A percentile compares a stretch with the other conserved stretches of the same genome.
phyloP scores from a whole-genome alignment of 108 stramenopile genomes.

The Nitzschia palea region DNA sequence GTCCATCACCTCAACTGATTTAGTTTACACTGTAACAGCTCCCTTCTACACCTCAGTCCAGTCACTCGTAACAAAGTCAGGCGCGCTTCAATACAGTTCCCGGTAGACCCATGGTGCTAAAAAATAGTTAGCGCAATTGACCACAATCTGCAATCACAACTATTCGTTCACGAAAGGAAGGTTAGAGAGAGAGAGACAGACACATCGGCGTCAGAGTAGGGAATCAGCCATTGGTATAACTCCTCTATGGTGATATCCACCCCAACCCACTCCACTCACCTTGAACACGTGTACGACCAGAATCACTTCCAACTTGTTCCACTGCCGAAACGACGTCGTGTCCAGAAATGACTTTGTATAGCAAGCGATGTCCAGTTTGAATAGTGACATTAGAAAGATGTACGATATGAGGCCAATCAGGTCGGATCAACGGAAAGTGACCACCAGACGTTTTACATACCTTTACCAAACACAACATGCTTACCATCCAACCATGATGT shows the following conservation, averaged over 20 bases:
- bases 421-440: no score
- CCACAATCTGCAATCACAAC: slow-evolving; percentile 51
- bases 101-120: no score
- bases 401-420: no score
- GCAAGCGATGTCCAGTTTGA: no score
- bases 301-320: slow-evolving; percentile 88
- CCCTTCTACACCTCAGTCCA: no score
- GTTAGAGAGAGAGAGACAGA: background rate
- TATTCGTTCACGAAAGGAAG: background rate
- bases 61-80: no score
- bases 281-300: slow-evolving; percentile 80
- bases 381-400: no score
- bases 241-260: background rate
- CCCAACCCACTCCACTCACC: slow-evolving; percentile 20
- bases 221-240: background rate
- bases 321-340: slow-evolving; percentile 91
- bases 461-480: slow-evolving; percentile 97
- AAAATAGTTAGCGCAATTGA: slow-evolving; percentile 41
- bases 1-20: no score
- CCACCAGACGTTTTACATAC: slow-evolving; percentile 39
- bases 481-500: slow-evolving; percentile 93
- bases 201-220: background rate
- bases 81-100: no score
- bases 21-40: no score
- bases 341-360: slow-evolving; percentile 57